A percentile compares a stretch with the other conserved stretches of the same genome.
Conservation (phyloP, 2,329 filamentous ascomycete species). For the Neofusicoccum parvum region DNA sequence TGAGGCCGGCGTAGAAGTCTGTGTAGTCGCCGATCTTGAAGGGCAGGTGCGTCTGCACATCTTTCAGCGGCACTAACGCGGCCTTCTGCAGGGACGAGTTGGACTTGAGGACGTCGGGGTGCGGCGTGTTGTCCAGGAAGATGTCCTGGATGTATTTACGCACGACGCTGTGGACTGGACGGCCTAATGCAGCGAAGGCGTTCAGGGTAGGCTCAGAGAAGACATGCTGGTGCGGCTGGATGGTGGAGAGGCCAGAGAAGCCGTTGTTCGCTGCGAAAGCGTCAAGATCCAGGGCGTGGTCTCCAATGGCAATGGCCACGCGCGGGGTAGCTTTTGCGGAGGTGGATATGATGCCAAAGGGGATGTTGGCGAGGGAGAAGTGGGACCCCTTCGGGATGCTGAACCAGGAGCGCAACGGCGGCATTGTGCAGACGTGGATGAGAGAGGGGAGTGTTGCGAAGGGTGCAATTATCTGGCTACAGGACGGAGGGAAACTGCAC, state of each 20-base stretch:
- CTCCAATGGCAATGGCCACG: slow-evolving; percentile 72
- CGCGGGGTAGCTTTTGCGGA: slow-evolving; percentile 57
- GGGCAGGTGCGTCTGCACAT: slow-evolving; percentile 69
- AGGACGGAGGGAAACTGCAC: too few relatives aligned
- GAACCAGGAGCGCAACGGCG: slow-evolving; percentile 57
- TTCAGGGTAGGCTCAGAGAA: slow-evolving; percentile 70
- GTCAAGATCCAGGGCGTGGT: slow-evolving; percentile 69
- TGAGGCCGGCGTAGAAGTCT: slow-evolving; percentile 80
- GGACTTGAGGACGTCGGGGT: slow-evolving; percentile 63
- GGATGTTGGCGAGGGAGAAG: slow-evolving; percentile 79
- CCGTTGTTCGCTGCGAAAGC: slow-evolving; percentile 61
- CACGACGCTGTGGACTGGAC: slow-evolving; percentile 68
- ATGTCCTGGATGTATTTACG: slow-evolving; percentile 69
- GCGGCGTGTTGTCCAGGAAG: slow-evolving; percentile 61
- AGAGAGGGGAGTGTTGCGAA: background rate
- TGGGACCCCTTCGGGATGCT: slow-evolving; percentile 61
- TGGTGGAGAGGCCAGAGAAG: slow-evolving; percentile 60
- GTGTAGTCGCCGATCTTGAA: slow-evolving; percentile 82
- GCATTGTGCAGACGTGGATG: slow-evolving; percentile 28
- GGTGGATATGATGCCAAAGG: slow-evolving; percentile 79
- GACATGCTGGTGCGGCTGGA: slow-evolving; percentile 60
- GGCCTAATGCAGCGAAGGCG: slow-evolving; percentile 72
- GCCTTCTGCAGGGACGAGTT: slow-evolving; percentile 60
- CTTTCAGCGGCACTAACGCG: slow-evolving; percentile 60
- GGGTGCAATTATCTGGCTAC: background rate